Evolutionary conservation across 2,329 filamentous ascomycete species (phyloP), one percentile per base, ranked within the genome.

Genomic region (Ophiocordyceps camponoti-rufipedis): DNA sequence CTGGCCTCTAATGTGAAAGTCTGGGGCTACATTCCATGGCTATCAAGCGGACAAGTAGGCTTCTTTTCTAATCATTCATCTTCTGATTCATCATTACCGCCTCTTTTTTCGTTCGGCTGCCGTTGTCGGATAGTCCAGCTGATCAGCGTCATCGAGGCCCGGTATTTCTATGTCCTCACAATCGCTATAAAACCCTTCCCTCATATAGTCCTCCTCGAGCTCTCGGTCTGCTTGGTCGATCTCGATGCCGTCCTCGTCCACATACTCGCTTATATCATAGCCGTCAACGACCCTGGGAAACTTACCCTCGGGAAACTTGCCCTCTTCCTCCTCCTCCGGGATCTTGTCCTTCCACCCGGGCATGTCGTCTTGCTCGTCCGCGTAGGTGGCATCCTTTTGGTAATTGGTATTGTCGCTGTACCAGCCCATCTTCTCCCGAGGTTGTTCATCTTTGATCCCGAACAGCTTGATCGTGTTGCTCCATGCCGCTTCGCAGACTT

Each of bases 401-500:
- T 39, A 39, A 16, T 39, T 16, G 35, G 5, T 2, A 5, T 19
- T 6, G n/a, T 2, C n/a, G n/a, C 18, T 16, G 2, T 18, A 16
- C 35, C 35, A 39, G 35, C n/a, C 35, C 16, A 19, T 16, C 5
- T 39, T n/a, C n/a, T n/a, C n/a, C n/a, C 9, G n/a, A 10, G 8
- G 4, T 1, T 19, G 2, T 16, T 54, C 50, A 52, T 62, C 59
- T 52, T 73, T 70, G 40, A 94, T 59, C 0, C 77, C 79, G 66
- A 94, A 94, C 58, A 94, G 85, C 49, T 69, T 70, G 47, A 80
- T 71, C 0, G 85, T 91, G 60, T 94, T 94, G 41, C 64, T 72
- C 85, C 85, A 93, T 5, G 85, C 81, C 59, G 80, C 81, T 64
- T 95, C 86, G 56, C 80, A 85, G 18, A 98, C 81, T 57, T 89